Conservation (phyloP, 2,329 filamentous ascomycete genomes). For the Ophiostoma novo-ulmi region DNA sequence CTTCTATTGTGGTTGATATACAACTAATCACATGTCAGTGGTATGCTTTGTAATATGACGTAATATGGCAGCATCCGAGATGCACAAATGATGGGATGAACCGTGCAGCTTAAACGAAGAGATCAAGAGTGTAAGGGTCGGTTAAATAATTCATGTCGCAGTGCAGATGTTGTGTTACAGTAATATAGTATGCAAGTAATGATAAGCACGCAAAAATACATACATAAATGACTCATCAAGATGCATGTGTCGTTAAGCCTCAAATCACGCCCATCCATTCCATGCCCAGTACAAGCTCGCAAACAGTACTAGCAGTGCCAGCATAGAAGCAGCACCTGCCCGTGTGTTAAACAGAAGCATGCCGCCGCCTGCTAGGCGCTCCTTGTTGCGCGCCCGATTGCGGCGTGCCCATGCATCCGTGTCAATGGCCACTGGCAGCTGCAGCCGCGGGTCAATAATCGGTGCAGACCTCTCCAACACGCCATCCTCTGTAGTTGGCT, state of each 20-base stretch:
- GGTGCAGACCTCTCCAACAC: not conserved
- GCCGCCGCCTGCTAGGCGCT: slow-evolving; percentile 49
- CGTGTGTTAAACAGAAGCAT: slow-evolving; percentile 52
- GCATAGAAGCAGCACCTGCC: slow-evolving; percentile 45
- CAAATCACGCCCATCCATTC: slow-evolving; percentile 10
- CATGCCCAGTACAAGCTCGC: slow-evolving; percentile 44
- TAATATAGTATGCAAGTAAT: not conserved
- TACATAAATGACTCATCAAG: not conserved
- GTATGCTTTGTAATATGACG: not conserved
- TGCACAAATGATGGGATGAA: not conserved
- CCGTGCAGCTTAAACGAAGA: not conserved
- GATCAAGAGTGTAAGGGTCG: not conserved
- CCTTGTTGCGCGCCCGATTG: slow-evolving; percentile 42
- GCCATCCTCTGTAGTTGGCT: not conserved
- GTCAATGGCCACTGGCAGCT: slow-evolving; percentile 49
- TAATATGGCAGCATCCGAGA: not conserved
- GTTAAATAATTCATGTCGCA: not conserved
- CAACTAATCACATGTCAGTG: not conserved
- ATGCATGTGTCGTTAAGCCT: not conserved
- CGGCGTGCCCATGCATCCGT: slow-evolving; percentile 51
- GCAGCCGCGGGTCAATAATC: slow-evolving; percentile 38
- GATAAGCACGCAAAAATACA: not conserved
- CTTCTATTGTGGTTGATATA: not conserved
- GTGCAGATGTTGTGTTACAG: not conserved
- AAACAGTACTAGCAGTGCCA: slow-evolving; percentile 40